A percentile compares a stretch with the other conserved stretches of the same genome.
These are phyloP conservation scores for Domatiomyces catenatus DNA, from an alignment of 2,329 filamentous ascomycete species.

Conservation along the genomic window DNA sequence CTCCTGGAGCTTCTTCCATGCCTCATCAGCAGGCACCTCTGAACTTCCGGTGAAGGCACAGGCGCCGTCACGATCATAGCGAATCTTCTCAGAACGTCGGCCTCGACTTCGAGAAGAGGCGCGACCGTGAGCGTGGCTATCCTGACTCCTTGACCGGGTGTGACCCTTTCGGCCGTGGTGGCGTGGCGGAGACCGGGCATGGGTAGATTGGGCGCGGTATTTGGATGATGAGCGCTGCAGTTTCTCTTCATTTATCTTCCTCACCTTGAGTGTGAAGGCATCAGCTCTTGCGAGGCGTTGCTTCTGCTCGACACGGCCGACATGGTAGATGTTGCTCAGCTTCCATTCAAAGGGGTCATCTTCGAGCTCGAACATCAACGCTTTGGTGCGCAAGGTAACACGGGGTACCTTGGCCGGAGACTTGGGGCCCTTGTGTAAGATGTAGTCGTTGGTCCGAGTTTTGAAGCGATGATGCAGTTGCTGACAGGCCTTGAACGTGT, in stretches of 20 bases:
- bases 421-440: conserved; percentile 71
- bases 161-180: conserved; percentile 29
- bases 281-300: conserved; percentile 81
- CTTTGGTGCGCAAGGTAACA: conserved; percentile 65
- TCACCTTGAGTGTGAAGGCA: conserved; percentile 74
- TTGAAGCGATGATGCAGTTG: conserved; percentile 89
- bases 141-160: conserved; percentile 33
- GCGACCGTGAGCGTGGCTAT: conserved; percentile 37
- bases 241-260: conserved; percentile 60
- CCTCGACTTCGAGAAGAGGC: conserved; percentile 22
- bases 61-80: conserved; percentile 68
- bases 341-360: conserved; percentile 98
- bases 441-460: conserved; percentile 75
- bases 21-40: conserved; percentile 60
- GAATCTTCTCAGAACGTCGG: conserved; percentile 22
- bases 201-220: conserved; percentile 35
- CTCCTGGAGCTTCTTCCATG: conserved; percentile 56
- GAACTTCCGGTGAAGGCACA: conserved; percentile 56
- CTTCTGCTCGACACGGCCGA: conserved; percentile 74
- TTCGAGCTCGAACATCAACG: conserved; percentile 79
- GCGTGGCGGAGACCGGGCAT: conserved; percentile 23
- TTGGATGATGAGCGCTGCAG: conserved; percentile 36
- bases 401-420: conserved; percentile 75
- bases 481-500: conserved; percentile 69
- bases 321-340: conserved; percentile 79